Evolutionary conservation across 1,284 basidiomycete genomes (phyloP).

Genomic region (Exsudoporus floridanus): DNA sequence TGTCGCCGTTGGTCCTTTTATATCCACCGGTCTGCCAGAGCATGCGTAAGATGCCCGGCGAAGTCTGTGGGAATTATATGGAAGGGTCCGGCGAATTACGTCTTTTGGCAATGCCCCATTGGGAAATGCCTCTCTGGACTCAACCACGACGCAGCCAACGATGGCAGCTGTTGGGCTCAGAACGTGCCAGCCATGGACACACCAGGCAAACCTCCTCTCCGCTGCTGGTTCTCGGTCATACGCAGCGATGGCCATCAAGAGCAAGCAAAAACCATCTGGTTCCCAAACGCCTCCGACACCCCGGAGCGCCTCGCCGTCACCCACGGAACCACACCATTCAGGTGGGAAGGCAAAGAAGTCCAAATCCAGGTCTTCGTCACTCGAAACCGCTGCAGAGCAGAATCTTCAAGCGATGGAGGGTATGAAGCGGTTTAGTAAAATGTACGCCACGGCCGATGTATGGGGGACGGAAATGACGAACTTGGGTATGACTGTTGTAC

Average conservation of each 20-base stretch:
- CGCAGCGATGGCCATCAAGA: slow-evolving; percentile 18
- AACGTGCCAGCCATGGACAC: slow-evolving; percentile 8
- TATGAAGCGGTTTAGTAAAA: slow-evolving; percentile 38
- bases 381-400: slow-evolving; percentile 35
- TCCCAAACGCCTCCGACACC: slow-evolving; percentile 4
- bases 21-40: slow-evolving; percentile 5
- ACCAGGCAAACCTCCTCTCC: not conserved
- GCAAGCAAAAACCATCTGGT: slow-evolving; percentile 7
- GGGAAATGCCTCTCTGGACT: slow-evolving; percentile 4
- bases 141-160: not conserved
- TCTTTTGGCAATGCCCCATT: slow-evolving; percentile 12
- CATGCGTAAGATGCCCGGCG: slow-evolving; percentile 28
- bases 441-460: slow-evolving; percentile 41
- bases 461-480: slow-evolving; percentile 52
- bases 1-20: slow-evolving; percentile 17
- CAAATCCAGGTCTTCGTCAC: slow-evolving; percentile 11
- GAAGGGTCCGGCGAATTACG: not conserved
- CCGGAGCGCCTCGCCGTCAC: not conserved
- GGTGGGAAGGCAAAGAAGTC: slow-evolving; percentile 7
- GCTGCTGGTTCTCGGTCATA: slow-evolving; percentile 19
- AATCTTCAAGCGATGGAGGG: slow-evolving; percentile 43
- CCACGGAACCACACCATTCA: slow-evolving; percentile 10
- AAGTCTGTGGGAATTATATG: slow-evolving; percentile 16
- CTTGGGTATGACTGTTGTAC: slow-evolving; percentile 44
- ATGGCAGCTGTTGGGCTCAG: slow-evolving; percentile 17